A percentile compares a stretch with the other conserved stretches of the same genome.
Evolutionary conservation across 129 eudicot genomes (phyloP).

Genomic region (Calendula officinalis): DNA sequence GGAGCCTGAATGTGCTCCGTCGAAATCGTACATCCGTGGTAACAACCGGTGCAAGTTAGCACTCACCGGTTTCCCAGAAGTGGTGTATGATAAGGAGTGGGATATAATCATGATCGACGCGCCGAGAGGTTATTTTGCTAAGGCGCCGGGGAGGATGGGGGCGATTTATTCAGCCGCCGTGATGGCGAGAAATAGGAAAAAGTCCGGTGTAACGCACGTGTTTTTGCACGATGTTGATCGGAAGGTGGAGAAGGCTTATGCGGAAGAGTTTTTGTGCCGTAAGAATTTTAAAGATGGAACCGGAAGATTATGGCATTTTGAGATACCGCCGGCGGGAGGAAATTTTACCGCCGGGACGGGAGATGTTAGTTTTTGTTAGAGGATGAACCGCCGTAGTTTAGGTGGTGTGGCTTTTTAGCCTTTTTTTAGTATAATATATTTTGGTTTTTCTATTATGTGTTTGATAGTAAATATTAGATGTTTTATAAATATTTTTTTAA

Average conservation of each 20-base stretch:
- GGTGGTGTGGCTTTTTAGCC: neutral
- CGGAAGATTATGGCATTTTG: constrained; percentile 83
- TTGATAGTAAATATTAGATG: too few relatives aligned
- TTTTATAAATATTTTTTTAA: too few relatives aligned
- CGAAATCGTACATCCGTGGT: constrained; percentile 42
- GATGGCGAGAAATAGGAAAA: constrained; percentile 77
- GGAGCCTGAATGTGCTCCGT: constrained; percentile 57
- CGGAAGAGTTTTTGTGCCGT: constrained; percentile 67
- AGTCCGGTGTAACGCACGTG: constrained; percentile 79
- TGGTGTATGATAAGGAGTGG: constrained; percentile 83
- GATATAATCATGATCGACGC: constrained; percentile 92
- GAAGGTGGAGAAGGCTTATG: constrained; percentile 67
- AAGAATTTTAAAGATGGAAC: constrained; percentile 58
- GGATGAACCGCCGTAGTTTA: neutral
- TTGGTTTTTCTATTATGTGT: too few relatives aligned
- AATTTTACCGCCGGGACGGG: constrained; percentile 15
- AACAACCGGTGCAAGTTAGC: constrained; percentile 64
- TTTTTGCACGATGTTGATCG: constrained; percentile 90
- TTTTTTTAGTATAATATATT: too few relatives aligned
- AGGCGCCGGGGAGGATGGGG: constrained; percentile 93
- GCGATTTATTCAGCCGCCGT: constrained; percentile 89
- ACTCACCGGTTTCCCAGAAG: constrained; percentile 49
- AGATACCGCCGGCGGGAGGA: constrained; percentile 50
- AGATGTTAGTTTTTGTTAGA: constrained; percentile 43
- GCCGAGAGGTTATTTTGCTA: constrained; percentile 64